Percentiles rank a stretch among this genome's conserved stretches.
These are phyloP conservation scores for Erucastrum elatum DNA, from an alignment of 345 rosid species.

Conservation along the genomic window DNA sequence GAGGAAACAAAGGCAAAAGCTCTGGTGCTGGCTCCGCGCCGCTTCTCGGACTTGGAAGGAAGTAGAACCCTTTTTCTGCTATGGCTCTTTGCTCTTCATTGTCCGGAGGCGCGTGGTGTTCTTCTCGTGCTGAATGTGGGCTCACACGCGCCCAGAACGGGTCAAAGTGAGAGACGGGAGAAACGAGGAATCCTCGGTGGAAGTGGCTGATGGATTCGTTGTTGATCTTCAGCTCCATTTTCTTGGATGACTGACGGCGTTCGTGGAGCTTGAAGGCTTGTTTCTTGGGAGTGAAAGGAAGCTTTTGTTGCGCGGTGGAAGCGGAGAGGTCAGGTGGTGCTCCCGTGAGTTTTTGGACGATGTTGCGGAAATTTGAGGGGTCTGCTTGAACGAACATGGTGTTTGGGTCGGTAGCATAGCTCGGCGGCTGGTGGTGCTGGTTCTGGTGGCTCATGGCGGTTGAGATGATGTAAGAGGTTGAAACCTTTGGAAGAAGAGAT, in stretches of 20 bases:
- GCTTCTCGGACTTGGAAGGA: conserved; percentile 67
- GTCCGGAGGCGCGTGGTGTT: conserved; percentile 24
- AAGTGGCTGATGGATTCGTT: conserved; percentile 32
- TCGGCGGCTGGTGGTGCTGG: conserved; percentile 29
- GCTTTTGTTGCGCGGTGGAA: conserved; percentile 47
- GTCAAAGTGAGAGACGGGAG: conserved; percentile 80
- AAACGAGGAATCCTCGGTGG: conserved; percentile 51
- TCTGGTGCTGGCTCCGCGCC: conserved; percentile 59
- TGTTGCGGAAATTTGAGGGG: conserved; percentile 77
- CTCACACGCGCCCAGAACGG: conserved; percentile 44
- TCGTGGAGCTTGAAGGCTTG: conserved; percentile 82
- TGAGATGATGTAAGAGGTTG: neutral
- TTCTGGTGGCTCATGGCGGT: conserved; percentile 39
- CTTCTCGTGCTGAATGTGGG: conserved; percentile 40
- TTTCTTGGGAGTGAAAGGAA: conserved; percentile 53
- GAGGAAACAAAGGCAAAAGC: conserved; percentile 74
- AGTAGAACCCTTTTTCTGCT: conserved; percentile 67
- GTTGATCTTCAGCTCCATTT: conserved; percentile 67
- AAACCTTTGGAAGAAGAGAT: neutral
- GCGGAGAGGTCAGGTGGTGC: conserved; percentile 55
- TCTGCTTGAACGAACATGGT: conserved; percentile 91
- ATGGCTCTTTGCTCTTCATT: conserved; percentile 55
- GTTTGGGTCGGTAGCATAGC: conserved; percentile 60
- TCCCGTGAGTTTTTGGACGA: conserved; percentile 89
- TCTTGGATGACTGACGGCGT: conserved; percentile 62